Evolutionary conservation across 805 yeast species (phyloP), one percentile per base, ranked within the genome.

Genomic region (Pichia paraexigua): DNA sequence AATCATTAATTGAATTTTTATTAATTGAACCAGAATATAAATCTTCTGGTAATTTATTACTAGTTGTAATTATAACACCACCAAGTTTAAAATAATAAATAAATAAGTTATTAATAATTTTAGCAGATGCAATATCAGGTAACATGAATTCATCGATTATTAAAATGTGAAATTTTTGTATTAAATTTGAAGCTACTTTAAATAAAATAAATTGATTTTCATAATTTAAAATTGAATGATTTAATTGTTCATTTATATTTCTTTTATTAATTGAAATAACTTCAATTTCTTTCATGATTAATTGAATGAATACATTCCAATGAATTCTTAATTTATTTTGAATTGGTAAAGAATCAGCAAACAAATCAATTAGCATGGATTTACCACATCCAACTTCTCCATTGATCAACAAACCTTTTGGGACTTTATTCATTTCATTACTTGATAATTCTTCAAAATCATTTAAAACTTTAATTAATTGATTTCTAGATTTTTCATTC

Each of bases 301-400:
- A 82, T 5, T 83, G 69, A 61, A 85, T 84, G 60, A 85, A 84
- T 57, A 78, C 81, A 57, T 79, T 78, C 60, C 81, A 85, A 61
- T 85, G 91, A 81, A 87, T 82, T 51, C 91, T 68, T 67, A 78
- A 73, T 57, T 85, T 85, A 1, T 83, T 76, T 24, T 71, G 68
- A 54, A 80, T 79, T 0, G 90, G 91, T 28, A 85, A 67, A 1
- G 83, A 73, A 46, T 71, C 70, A 1, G 89, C 88, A 67, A 85
- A 84, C 21, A 85, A 76, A 57, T 84, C 89, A 78, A 85, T 77
- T 46, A 85, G 63, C 83, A 85, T 78, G 1, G 87, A 79, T 60
- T 85, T 85, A 1, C 91, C 91, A 57, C 86, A 80, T 0, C 91
- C 91, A 5, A 81, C 87, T 53, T 78, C 85, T 4, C 86, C 87